Conservation (phyloP, 2,329 filamentous ascomycete species). For the Capronia americana region DNA sequence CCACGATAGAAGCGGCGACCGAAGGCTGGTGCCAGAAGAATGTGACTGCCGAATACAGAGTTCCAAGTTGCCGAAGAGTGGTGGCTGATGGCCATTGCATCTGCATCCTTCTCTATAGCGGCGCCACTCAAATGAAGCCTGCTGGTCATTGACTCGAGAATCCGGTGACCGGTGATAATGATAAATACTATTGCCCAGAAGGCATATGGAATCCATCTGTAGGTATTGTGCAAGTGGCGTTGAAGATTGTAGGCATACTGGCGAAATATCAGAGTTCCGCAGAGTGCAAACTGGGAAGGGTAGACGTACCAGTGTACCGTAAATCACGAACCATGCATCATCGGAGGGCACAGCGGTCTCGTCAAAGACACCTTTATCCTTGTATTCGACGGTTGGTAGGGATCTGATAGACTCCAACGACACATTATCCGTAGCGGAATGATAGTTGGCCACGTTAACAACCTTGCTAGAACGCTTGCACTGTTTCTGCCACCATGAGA, state of each 20-base stretch:
- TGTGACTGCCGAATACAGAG: neutral
- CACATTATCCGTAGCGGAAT: neutral
- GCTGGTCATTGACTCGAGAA: neutral
- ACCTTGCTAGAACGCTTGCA: conserved; percentile 3
- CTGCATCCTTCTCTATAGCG: neutral
- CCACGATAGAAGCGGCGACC: neutral
- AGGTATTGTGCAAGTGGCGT: conserved; percentile 4
- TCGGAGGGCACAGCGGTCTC: neutral
- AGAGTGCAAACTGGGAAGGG: neutral
- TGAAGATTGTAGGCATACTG: conserved; percentile 1
- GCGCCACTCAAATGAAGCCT: neutral
- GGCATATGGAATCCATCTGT: neutral
- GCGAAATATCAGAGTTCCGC: neutral
- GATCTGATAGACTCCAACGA: neutral
- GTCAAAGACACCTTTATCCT: neutral
- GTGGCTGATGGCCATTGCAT: neutral
- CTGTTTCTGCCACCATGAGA: conserved; percentile 8
- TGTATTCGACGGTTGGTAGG: neutral
- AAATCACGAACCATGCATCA: neutral
- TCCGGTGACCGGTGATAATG: neutral
- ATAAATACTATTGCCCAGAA: neutral
- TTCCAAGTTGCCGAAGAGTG: neutral
- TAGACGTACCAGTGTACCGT: neutral
- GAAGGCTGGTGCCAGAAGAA: conserved; percentile 1
- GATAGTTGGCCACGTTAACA: neutral